Evolutionary conservation across 768 basidiomycete species (phyloP), one percentile per base, ranked within the genome.

Genomic region (Pisolithus orientalis): DNA sequence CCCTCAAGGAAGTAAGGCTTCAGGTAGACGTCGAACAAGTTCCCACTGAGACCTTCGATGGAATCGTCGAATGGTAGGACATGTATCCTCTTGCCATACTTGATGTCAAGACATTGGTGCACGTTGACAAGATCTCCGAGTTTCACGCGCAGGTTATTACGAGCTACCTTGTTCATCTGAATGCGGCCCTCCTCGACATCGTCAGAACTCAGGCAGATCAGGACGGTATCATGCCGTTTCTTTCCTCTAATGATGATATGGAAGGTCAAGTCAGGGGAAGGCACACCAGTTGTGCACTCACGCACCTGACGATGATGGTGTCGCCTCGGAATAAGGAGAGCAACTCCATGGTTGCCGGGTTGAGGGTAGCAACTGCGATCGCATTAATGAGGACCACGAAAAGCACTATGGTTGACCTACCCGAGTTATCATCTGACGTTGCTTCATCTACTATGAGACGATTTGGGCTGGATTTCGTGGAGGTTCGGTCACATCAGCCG

Each of bases 1-100:
- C 90, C 91, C 71, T 99, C 95, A 10, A 98, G 82, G 87, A 99
- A 99, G 71, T 99, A 99, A 1, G 95, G 96, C 78, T 90, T 96
- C 56, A 99, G 83, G 74, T 94, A 98, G 47, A 98, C 95, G 64
- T 99, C 96, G 65, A 98, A 99, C 59, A 99, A 81, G 74, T 99
- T 98, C 32, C 96, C 96, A 60, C 91, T 94, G 49, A 99, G 80
- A 59, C 95, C 96, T 75, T 99, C 96, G 57, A 98, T 76, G 5
- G 96, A 98, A 75, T 99, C 96, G 62, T 97, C 96, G 65, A 99
- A 98, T 2, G 96, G 96, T 16, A 99, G 77, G 55, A 99, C 81
- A 67, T 98, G 96, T 39, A 99, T 83, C 51, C 95, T 87, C 69
- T 99, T 98, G 58, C 96, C 96, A 69, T 99, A 99, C 72, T 97